Evolutionary conservation across 352 stramenopile species (phyloP), one percentile per base, ranked within the genome.

Genomic region (Elongisporangium anandrum): DNA sequence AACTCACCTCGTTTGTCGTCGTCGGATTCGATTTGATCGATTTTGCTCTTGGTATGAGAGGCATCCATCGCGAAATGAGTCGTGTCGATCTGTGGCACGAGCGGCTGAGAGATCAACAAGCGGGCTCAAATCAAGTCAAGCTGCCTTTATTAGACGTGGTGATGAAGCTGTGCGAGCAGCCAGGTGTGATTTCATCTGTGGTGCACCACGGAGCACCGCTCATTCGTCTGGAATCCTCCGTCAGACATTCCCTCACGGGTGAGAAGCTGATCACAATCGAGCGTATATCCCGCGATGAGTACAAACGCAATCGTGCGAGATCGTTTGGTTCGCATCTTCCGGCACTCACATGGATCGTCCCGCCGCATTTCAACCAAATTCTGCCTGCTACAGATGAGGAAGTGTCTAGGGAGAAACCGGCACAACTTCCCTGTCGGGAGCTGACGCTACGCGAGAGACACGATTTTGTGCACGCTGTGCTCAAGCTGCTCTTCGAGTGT

Each of bases 401-500:
- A 2, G 10, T 45, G 17, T 1, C 10, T n/a, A 3, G 1, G 3
- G 1, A 7, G 17, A 45, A 3, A 7, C 10, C 34, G 2, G 34
- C 13, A 9, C 2, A 45, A 12, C 34, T n/a, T n/a, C n/a, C n/a
- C n/a, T n/a, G n/a, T n/a, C 34, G 17, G 13, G 34, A 45, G 10
- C 16, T 45, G 34, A 15, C 34, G 34, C 34, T 45, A 4, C 34
- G 34, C 9, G 34, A 45, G 13, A 45, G 17, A 12, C 34, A 45
- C 10, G 34, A 45, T 12, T 45, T 45, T 45, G 34, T 45, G 34
- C 10, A 45, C 13, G 34, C 34, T 0, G 34, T 45, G 9, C 61
- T 67, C 5, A 12, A 61, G 13, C 23, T 75, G 13, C 55, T 75
- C 10, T 75, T 75, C 21, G 57, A 61, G n/a, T 59, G 48, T 22